A percentile compares a stretch with the other conserved stretches of the same genome.
Evolutionary conservation across 805 yeast species (phyloP).

Genomic region (Ogataea parapolymorpha): DNA sequence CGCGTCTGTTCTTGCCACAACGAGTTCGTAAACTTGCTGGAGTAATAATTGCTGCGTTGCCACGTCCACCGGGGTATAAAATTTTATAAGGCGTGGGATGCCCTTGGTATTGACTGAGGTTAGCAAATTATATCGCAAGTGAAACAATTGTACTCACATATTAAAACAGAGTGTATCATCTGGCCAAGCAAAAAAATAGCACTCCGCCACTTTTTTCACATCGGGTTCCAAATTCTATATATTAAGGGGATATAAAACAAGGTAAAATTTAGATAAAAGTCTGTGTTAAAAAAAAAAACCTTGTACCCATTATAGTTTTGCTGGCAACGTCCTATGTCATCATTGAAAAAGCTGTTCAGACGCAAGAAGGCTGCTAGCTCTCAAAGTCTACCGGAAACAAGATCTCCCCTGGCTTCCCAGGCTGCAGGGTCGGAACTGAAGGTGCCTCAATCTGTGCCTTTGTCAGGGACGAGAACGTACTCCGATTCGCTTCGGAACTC

Average conservation of each 20-base stretch:
- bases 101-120: conserved; percentile 79
- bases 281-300: neutral
- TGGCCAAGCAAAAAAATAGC: conserved; percentile 2
- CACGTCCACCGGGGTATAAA: conserved; percentile 87
- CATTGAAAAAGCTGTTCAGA: conserved; percentile 7
- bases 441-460: neutral
- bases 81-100: conserved; percentile 82
- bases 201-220: conserved; percentile 6
- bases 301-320: neutral
- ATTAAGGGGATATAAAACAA: neutral
- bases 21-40: conserved; percentile 76
- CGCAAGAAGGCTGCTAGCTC: conserved; percentile 6
- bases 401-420: neutral
- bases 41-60: conserved; percentile 76
- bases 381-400: conserved; percentile 2
- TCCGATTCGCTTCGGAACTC: conserved; percentile 4
- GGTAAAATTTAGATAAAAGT: neutral
- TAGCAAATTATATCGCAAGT: neutral
- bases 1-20: conserved; percentile 63
- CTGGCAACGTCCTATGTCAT: conserved; percentile 2
- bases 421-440: neutral
- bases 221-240: conserved; percentile 2
- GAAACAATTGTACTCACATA: conserved; percentile 15
- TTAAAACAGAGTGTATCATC: conserved; percentile 30
- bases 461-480: conserved; percentile 2